Evolutionary conservation across 768 basidiomycete species (phyloP).

Genomic region (Tricholoma flavovirens): DNA sequence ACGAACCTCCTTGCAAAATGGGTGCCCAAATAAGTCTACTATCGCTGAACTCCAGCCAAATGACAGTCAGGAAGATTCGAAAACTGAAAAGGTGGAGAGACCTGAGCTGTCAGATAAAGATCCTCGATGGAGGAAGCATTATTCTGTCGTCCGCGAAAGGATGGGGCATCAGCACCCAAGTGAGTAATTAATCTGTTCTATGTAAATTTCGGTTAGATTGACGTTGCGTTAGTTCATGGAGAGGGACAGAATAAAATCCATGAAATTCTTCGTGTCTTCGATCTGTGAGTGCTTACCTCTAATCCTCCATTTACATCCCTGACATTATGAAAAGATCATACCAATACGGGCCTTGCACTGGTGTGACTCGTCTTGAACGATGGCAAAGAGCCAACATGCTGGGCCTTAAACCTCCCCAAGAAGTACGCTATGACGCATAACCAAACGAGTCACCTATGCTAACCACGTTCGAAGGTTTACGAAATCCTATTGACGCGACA

Average conservation of each 20-base stretch:
- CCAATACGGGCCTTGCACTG: conserved; percentile 76
- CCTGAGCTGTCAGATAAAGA: conserved; percentile 44
- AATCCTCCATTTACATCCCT: conserved; percentile 3
- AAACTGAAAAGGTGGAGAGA: conserved; percentile 10
- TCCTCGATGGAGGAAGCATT: conserved; percentile 46
- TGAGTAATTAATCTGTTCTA: conserved; percentile 34
- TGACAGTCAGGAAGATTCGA: conserved; percentile 8
- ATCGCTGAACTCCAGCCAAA: not conserved
- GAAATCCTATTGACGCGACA: conserved; percentile 72
- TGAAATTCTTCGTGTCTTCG: conserved; percentile 74
- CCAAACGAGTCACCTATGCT: not conserved
- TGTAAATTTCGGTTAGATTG: conserved; percentile 1
- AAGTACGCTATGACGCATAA: conserved; percentile 41
- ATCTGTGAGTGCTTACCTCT: conserved; percentile 43
- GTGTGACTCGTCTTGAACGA: conserved; percentile 74
- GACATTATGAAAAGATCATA: conserved; percentile 44
- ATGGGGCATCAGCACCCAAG: conserved; percentile 56
- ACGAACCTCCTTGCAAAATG: conserved; percentile 1
- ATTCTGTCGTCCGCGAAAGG: conserved; percentile 39
- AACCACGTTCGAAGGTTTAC: conserved; percentile 49
- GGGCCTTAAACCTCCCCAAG: conserved; percentile 73
- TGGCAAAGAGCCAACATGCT: conserved; percentile 82
- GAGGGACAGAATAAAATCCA: conserved; percentile 57
- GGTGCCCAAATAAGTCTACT: not conserved
- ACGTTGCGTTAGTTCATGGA: conserved; percentile 49